Percentiles rank a stretch among this genome's conserved stretches.
Conservation (phyloP, 306 rosid species). For the Gastrolobium bilobum region DNA sequence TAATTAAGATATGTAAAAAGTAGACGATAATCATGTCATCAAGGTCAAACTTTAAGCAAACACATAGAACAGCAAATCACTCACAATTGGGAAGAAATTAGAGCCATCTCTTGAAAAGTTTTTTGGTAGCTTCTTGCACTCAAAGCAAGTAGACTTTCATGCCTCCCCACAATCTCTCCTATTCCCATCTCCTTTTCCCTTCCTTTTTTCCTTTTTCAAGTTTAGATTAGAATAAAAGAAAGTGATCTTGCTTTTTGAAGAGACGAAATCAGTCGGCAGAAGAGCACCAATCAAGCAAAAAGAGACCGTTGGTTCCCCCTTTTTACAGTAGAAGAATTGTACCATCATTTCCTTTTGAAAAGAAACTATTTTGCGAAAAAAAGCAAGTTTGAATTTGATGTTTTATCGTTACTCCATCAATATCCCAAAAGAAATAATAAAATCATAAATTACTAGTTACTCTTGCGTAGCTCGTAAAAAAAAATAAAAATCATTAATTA, state of each 20-base stretch:
- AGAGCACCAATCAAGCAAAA: slow-evolving; percentile 86
- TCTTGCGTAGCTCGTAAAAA: neutral
- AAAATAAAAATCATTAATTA: neutral
- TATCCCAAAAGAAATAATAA: slow-evolving; percentile 21
- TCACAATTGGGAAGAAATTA: slow-evolving; percentile 71
- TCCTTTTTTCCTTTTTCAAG: slow-evolving; percentile 36
- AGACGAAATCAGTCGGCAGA: slow-evolving; percentile 59
- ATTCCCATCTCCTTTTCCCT: slow-evolving; percentile 26
- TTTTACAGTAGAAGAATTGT: slow-evolving; percentile 60
- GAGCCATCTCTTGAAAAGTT: slow-evolving; percentile 64
- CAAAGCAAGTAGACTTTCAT: slow-evolving; percentile 95
- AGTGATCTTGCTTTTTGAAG: slow-evolving; percentile 64
- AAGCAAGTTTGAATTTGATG: slow-evolving; percentile 45
- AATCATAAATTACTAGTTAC: neutral
- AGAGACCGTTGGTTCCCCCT: slow-evolving; percentile 64
- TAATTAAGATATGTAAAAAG: slow-evolving; percentile 43
- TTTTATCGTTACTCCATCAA: slow-evolving; percentile 47
- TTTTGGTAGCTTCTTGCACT: slow-evolving; percentile 98
- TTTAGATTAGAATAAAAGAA: slow-evolving; percentile 76
- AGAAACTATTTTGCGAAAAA: neutral
- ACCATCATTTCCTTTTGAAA: slow-evolving; percentile 53
- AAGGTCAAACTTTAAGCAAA: slow-evolving; percentile 98
- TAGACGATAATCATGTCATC: slow-evolving; percentile 69
- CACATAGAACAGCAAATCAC: slow-evolving; percentile 69
- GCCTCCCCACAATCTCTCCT: slow-evolving; percentile 47